Evolutionary conservation across 495 filamentous ascomycete species (phyloP).

Genomic region (Penicillium angulare): DNA sequence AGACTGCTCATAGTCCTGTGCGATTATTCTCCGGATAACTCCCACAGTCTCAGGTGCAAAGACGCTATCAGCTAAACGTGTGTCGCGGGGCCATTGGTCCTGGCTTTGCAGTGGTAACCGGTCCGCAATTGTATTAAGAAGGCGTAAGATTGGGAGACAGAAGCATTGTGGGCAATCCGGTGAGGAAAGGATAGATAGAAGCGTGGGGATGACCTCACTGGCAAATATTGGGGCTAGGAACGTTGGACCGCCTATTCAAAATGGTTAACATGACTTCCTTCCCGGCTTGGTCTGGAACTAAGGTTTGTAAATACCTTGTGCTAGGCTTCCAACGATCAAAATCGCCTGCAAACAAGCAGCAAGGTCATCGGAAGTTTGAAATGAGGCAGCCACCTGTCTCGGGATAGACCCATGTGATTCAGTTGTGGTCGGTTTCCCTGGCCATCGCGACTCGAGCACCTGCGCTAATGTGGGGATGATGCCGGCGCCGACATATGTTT

Average conservation of each 20-base stretch:
- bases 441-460: constrained; percentile 47
- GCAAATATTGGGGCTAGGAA: constrained; percentile 74
- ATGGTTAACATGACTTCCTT: constrained; percentile 12
- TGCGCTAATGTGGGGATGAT: constrained; percentile 66
- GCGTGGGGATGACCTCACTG: constrained; percentile 59
- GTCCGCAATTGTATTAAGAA: constrained; percentile 70
- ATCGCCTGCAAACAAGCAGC: constrained; percentile 74
- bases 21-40: constrained; percentile 62
- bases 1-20: constrained; percentile 48
- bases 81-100: constrained; percentile 40
- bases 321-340: constrained; percentile 77
- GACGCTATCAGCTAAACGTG: constrained; percentile 60
- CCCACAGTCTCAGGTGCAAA: constrained; percentile 59
- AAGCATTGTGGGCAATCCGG: constrained; percentile 61
- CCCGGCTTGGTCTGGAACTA: not conserved
- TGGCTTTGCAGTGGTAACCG: constrained; percentile 53
- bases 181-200: constrained; percentile 67
- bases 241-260: constrained; percentile 66
- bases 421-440: constrained; percentile 26
- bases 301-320: constrained; percentile 60
- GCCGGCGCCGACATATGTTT: constrained; percentile 66
- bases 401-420: constrained; percentile 36
- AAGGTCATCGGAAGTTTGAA: constrained; percentile 50
- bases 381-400: constrained; percentile 11
- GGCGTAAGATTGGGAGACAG: constrained; percentile 69